A percentile compares a stretch with the other conserved stretches of the same genome.
Evolutionary conservation across 2,329 filamentous ascomycete genomes (phyloP).

Genomic region (Aspergillus piperis): DNA sequence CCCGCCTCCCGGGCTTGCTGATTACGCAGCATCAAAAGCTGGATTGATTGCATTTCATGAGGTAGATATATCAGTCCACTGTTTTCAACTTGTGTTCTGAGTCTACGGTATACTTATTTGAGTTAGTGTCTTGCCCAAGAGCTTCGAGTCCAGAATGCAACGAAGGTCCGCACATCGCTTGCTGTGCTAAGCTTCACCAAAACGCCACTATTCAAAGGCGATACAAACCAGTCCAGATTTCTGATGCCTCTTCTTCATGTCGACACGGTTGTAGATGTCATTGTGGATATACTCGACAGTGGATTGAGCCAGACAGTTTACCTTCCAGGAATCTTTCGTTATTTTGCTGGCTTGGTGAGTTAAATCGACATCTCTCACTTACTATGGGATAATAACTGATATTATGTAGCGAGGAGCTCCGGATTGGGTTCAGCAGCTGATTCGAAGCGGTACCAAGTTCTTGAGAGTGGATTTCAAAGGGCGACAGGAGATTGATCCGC

Average conservation of each 20-base stretch:
- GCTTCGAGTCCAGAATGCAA: constrained; percentile 6
- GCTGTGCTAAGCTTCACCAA: constrained; percentile 26
- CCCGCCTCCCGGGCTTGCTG: too few species aligned
- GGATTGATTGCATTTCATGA: too few species aligned
- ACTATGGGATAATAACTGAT: background rate
- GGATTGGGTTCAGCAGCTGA: constrained; percentile 21
- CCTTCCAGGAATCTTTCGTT: constrained; percentile 23
- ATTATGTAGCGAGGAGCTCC: constrained; percentile 18
- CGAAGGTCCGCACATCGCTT: constrained; percentile 23
- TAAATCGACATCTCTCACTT: background rate
- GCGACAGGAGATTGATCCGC: constrained; percentile 22
- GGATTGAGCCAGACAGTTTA: constrained; percentile 21
- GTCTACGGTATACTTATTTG: too few species aligned
- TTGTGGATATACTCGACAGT: constrained; percentile 24
- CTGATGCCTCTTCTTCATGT: constrained; percentile 26
- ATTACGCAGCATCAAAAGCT: too few species aligned
- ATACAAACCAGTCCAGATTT: constrained; percentile 27
- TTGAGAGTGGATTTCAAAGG: constrained; percentile 26
- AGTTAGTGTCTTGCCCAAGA: too few species aligned
- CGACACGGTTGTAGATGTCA: constrained; percentile 27
- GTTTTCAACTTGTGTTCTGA: rapidly evolving
- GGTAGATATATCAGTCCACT: too few species aligned
- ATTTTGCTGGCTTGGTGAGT: constrained; percentile 26
- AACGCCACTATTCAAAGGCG: constrained; percentile 27
- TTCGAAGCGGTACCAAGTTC: constrained; percentile 15